Base-by-base conservation (phyloP, 2,329 filamentous ascomycete species). In the Cyanodermella asteris region DNA sequence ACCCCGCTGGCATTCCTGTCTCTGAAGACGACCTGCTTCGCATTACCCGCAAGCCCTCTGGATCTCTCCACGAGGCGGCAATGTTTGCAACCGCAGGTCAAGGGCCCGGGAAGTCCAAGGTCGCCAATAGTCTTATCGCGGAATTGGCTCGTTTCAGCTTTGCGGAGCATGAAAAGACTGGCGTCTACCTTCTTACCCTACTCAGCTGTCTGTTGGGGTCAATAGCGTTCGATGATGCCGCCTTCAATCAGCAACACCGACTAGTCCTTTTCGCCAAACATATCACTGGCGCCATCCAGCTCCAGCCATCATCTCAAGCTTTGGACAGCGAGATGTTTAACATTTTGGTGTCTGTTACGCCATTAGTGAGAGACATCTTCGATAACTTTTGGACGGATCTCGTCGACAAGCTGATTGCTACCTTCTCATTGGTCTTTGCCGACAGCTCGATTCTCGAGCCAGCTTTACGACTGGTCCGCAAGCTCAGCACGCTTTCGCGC, bases 231-330 rank as follows among this genome's bases (percentile, higher is more conserved):
- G n/a, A n/a, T n/a, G n/a, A n/a, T n/a, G n/a, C n/a, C n/a, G n/a
- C n/a, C n/a, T n/a, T n/a, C n/a, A n/a, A n/a, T 28, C 52, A 51
- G 13, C 50, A 46, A 27, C 65, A 82, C 38, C 64, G 81, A 13
- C 49, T 87, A 3, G 67, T 91, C 1, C 87, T 91, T 48, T 69
- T 84, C 6, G 66, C 84, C 20, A 77, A 75, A 40, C 72, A 82
- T 33, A 59, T 91, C 6, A 61, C 75, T 0, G 61, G 66, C 6
- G 82, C 75, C 65, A 51, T 82, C 0, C 61, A 71, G 9, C 40
- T 78, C 26, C 51, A 63, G 44, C n/a, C n/a, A n/a, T n/a, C n/a
- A n/a, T 34, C 34, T 16, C 28, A 40, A 8, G 38, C 35, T 6
- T 25, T 50, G 20, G 42, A 38, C 28, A 40, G 50, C 2, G 51